Conservation (phyloP, 192 early-diverging fungal genomes). For the Coemansia sp. region DNA sequence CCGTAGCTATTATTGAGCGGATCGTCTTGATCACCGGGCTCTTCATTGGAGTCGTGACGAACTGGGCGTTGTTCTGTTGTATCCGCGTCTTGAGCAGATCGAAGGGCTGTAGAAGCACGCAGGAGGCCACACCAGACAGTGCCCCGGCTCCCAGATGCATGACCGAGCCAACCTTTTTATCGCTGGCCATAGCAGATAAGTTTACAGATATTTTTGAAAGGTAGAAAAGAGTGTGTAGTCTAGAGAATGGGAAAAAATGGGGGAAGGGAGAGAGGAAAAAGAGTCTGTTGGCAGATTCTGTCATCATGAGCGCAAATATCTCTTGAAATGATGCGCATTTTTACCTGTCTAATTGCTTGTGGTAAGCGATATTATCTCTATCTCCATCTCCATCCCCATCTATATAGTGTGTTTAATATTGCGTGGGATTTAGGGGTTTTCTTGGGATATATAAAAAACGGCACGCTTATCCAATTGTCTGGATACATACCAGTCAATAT, state of each 20-base stretch:
- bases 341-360: no score
- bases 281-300: no score
- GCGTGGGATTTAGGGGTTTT: no score
- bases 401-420: no score
- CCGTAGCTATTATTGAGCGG: constrained; percentile 58
- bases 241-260: background rate
- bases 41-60: constrained; percentile 7
- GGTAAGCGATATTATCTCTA: no score
- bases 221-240: background rate
- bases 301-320: no score
- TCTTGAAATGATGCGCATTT: no score
- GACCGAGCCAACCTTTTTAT: constrained; percentile 42
- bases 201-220: background rate
- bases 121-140: constrained; percentile 72
- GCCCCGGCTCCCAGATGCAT: constrained; percentile 77
- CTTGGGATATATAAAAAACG: no score
- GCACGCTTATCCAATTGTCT: no score
- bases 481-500: no score
- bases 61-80: constrained; percentile 56
- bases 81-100: constrained; percentile 83
- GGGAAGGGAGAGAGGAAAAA: background rate
- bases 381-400: no score
- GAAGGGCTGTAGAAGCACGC: constrained; percentile 82
- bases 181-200: constrained; percentile 10
- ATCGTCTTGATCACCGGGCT: constrained; percentile 54